phyloP scores from a whole-genome alignment of 1,284 basidiomycete species.

The Neonothopanus nambi region DNA sequence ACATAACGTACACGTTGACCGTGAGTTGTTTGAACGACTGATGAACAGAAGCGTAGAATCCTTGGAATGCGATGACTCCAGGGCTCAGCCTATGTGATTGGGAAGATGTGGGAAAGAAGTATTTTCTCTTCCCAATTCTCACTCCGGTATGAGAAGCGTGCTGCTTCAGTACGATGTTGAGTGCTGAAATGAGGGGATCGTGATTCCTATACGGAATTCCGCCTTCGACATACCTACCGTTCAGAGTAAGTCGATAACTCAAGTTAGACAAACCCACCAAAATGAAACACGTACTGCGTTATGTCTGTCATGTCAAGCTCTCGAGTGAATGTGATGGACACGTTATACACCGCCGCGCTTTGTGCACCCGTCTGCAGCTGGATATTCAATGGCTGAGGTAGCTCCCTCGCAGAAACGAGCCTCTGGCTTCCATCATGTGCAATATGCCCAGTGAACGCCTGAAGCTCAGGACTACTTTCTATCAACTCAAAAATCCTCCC shows the following conservation, averaged over 20 bases:
- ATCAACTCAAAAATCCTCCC: constrained; percentile 59
- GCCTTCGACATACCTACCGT: constrained; percentile 53
- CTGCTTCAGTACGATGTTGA: constrained; percentile 67
- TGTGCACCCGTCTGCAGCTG: constrained; percentile 52
- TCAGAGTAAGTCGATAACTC: too few species aligned
- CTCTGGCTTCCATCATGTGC: constrained; percentile 65
- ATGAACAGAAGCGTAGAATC: constrained; percentile 68
- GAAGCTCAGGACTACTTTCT: constrained; percentile 45
- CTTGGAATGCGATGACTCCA: constrained; percentile 59
- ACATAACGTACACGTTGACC: constrained; percentile 58
- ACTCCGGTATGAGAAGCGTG: constrained; percentile 53
- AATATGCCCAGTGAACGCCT: constrained; percentile 43
- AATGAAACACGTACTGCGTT: constrained; percentile 43
- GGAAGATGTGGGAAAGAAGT: constrained; percentile 50
- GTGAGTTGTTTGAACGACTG: constrained; percentile 65
- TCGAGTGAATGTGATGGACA: constrained; percentile 49
- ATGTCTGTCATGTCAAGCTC: constrained; percentile 47
- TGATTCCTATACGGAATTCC: constrained; percentile 38
- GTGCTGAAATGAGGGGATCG: constrained; percentile 57
- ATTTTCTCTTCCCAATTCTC: constrained; percentile 47
- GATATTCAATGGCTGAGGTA: constrained; percentile 59
- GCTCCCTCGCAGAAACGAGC: constrained; percentile 52
- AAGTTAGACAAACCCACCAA: not conserved
- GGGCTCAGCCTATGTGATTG: constrained; percentile 38
- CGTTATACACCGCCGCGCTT: constrained; percentile 48